These are phyloP conservation scores for Hypoxylon perforatum DNA, from an alignment of 495 filamentous ascomycete genomes.

Conservation along the genomic window DNA sequence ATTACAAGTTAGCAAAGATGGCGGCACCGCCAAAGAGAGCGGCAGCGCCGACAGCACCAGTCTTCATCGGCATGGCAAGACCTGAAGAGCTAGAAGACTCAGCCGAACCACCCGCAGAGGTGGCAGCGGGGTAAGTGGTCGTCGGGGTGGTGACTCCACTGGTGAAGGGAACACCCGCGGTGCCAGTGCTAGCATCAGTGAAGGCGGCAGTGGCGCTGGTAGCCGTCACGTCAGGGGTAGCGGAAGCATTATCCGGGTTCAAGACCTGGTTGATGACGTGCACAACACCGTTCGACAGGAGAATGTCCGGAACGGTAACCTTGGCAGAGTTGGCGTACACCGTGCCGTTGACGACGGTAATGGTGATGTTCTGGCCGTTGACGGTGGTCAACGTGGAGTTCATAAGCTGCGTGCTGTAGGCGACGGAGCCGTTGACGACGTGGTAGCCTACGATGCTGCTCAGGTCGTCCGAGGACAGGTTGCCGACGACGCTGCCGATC, in stretches of 20 bases:
- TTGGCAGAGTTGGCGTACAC: conserved; percentile 61
- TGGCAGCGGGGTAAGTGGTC: conserved; percentile 47
- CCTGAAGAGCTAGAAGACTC: conserved; percentile 18
- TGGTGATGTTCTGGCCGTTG: conserved; percentile 60
- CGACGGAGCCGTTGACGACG: conserved; percentile 63
- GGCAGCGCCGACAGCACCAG: conserved; percentile 46
- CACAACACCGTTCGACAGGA: conserved; percentile 74
- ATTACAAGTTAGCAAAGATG: conserved; percentile 30
- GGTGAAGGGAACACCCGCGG: conserved; percentile 58
- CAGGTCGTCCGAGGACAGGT: conserved; percentile 60
- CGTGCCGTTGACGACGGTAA: conserved; percentile 59
- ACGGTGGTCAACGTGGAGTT: conserved; percentile 58
- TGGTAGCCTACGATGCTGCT: conserved; percentile 67
- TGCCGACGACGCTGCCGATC: conserved; percentile 63
- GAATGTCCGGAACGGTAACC: conserved; percentile 67
- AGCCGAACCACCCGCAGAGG: conserved; percentile 33
- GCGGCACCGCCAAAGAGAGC: conserved; percentile 54
- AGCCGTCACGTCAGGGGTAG: conserved; percentile 56
- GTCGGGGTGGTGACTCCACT: conserved; percentile 51
- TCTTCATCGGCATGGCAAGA: conserved; percentile 40
- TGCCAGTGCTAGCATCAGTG: conserved; percentile 57
- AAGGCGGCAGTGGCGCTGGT: conserved; percentile 62
- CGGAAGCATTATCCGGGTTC: conserved; percentile 66
- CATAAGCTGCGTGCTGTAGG: conserved; percentile 60
- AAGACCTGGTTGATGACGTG: conserved; percentile 74